Evolutionary conservation across 148 eudicot genomes (phyloP), one percentile per base, ranked within the genome.

Genomic region (Spergularia marina): DNA sequence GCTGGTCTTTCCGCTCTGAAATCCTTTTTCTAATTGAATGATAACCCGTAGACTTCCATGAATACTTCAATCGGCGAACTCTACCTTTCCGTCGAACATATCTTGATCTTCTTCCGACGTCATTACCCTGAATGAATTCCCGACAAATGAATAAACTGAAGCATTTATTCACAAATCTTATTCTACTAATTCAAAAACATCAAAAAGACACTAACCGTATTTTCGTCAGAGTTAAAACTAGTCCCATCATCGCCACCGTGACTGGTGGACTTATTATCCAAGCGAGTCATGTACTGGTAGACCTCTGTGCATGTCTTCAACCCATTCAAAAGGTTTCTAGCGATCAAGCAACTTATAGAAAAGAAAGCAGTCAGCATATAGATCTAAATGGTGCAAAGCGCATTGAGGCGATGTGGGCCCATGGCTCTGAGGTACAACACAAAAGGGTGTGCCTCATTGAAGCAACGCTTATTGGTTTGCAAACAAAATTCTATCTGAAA

Each of bases 21-120:
- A 92, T 96, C 18, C 99, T 77, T 73, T 96, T 96, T 77, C 91
- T 83, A 70, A 89, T 86, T 40, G 98, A 91, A 76, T 89, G 97
- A 77, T 87, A 92, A 40, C 94, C 95, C 75, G 97, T 90, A 82
- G 97, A 89, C 82, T 96, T 96, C 97, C 98, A 89, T 36, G 93
- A 81, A 82, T 96, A 92, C 85, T 96, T 96, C 77, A 96, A 85
- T 58, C 99, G 98, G 17, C 98, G 98, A 82, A 92, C 98, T 87
- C 84, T 89, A 60, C 99, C 99, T 82, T 87, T 90, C 76, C 99
- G 89, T 10, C 97, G 92, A 67, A 92, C 83, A 83, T 84, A 96
- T 80, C 90, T 87, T 75, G 99, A 92, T 86, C 95, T 91, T 84
- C 95, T 84, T 69, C 91, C 83, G 39, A 79, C 84, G 61, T 83